These are phyloP conservation scores for Sugiyamaella castrensis DNA, from an alignment of 1,139 yeast genomes.

Conservation along the genomic window DNA sequence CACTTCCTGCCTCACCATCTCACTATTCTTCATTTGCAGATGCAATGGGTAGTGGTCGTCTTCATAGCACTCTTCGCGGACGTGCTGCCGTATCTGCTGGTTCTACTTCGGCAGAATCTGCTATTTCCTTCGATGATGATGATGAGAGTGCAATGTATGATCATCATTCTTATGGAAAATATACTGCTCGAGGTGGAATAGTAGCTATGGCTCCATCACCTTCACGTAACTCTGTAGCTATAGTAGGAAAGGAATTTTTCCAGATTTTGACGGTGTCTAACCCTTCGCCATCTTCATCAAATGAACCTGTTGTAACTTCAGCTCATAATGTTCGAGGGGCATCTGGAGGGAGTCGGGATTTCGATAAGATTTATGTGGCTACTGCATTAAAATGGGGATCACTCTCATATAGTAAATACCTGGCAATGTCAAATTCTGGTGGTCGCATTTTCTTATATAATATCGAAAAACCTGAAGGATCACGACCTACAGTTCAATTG, in stretches of 20 bases:
- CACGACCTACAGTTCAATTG: slow-evolving; percentile 37
- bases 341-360: slow-evolving; percentile 22
- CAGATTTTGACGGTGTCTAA: slow-evolving; percentile 19
- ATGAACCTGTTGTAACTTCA: neutral
- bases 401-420: slow-evolving; percentile 24
- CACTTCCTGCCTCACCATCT: slow-evolving; percentile 5
- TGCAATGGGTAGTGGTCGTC: slow-evolving; percentile 11
- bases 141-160: slow-evolving; percentile 4
- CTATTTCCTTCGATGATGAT: neutral
- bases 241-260: slow-evolving; percentile 33
- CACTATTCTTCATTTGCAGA: slow-evolving; percentile 6
- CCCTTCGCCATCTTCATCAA: slow-evolving; percentile 1
- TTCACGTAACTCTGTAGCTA: slow-evolving; percentile 32
- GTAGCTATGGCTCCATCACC: slow-evolving; percentile 34
- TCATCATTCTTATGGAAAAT: slow-evolving; percentile 11
- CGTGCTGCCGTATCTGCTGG: slow-evolving; percentile 1
- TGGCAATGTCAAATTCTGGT: slow-evolving; percentile 34
- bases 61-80: no score
- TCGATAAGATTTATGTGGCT: slow-evolving; percentile 35
- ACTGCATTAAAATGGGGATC: slow-evolving; percentile 41
- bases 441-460: slow-evolving; percentile 47
- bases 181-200: slow-evolving; percentile 30
- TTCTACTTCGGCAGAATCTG: slow-evolving; percentile 4
- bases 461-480: slow-evolving; percentile 42
- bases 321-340: slow-evolving; percentile 17